Base-by-base conservation (phyloP, 2,329 filamentous ascomycete genomes). In the Cylindrodendrum hubeiense region DNA sequence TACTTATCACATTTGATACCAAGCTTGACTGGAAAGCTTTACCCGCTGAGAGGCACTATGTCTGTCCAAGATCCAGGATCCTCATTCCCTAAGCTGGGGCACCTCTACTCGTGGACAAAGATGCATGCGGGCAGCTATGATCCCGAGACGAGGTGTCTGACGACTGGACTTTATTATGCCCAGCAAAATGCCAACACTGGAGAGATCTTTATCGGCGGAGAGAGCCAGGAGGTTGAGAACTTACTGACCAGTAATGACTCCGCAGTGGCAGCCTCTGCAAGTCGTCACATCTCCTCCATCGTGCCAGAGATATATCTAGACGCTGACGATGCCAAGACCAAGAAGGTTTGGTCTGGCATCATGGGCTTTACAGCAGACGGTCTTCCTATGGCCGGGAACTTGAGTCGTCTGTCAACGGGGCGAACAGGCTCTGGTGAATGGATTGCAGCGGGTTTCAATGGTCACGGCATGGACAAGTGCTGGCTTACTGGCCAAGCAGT, bases 171-270 rank as follows among this genome's bases (percentile, higher is more conserved):
- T 8, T 70, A 73, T 28, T 76, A 76, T 33, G 60, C 67, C 0
- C 71, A 72, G 17, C 75, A 76, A 47, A 74, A 75, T 21, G 63
- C 68, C 3, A 24, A 60, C 1, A 73, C 75, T 0, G 77, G 81
- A 10, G 81, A 85, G 52, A 78, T 87, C 65, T 84, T 87, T 78
- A 74, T 85, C 5, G 86, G 86, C 1, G 86, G 86, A 0, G 86
- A 85, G 0, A 83, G 83, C 51, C 76, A 78, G 7, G 52, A 60
- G 9, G n/a, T 75, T 2, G 33, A 79, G 9, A 79, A 82, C 34
- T 49, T 87, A 0, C 83, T 84, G 0, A 71, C 81, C 1, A 78
- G 79, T 2, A 80, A 83, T 8, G 85, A 88, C 67, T 76, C 76
- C 1, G 65, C 71, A 5, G 66, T 82, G 4, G 79, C 82, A 2